phyloP scores from a whole-genome alignment of 2,329 filamentous ascomycete species.

The Fulvia fulva region DNA sequence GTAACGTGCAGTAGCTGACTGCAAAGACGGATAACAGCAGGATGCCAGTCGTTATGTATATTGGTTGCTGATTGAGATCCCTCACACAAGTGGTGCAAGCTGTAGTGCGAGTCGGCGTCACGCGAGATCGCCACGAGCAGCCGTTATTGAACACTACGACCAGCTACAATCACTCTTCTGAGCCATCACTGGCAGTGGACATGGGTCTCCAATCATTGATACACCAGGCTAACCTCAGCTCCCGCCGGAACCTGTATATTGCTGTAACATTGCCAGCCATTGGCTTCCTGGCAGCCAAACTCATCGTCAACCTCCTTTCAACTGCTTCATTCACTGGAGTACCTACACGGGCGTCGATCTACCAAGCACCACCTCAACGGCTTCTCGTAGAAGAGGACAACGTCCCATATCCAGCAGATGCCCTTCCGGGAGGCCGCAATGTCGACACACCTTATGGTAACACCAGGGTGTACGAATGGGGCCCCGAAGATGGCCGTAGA shows the following conservation, averaged over 20 bases:
- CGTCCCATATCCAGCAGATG: constrained; percentile 62
- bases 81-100: background rate
- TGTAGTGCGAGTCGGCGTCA: background rate
- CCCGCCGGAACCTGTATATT: constrained; percentile 20
- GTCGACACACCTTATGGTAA: constrained; percentile 1
- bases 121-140: too few relatives aligned
- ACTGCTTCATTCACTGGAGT: constrained; percentile 8
- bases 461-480: constrained; percentile 3
- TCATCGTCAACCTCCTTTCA: constrained; percentile 10
- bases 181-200: background rate
- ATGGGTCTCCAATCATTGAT: constrained; percentile 10
- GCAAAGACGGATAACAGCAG: background rate
- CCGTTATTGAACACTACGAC: too few relatives aligned
- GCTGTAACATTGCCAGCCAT: constrained; percentile 21
- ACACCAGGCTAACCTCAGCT: constrained; percentile 2
- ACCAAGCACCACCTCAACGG: constrained; percentile 12
- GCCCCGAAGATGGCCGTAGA: constrained; percentile 1
- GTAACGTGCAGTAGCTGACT: background rate
- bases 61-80: background rate
- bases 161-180: too few relatives aligned
- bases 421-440: constrained; percentile 48
- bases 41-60: background rate
- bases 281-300: constrained; percentile 13
- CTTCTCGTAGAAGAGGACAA: constrained; percentile 20
- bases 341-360: constrained; percentile 7